These are phyloP conservation scores for Euphorbia celastroides DNA, from an alignment of 441 rosid genomes.

Conservation along the genomic window DNA sequence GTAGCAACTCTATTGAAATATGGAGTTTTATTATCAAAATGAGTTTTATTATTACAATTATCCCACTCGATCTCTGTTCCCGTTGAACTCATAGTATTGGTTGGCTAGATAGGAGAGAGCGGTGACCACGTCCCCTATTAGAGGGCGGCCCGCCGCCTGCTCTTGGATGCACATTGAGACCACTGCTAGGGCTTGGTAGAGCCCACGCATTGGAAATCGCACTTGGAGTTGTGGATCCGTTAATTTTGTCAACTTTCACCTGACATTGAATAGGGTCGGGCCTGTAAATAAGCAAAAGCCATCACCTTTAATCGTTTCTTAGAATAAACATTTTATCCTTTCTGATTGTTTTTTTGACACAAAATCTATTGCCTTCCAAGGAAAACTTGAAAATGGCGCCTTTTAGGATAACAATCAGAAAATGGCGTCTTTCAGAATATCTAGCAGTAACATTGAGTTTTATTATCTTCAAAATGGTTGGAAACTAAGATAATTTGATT, in stretches of 20 bases:
- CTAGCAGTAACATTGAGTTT: too few species aligned
- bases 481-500: too few species aligned
- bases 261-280: constrained; percentile 84
- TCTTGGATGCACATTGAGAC: constrained; percentile 99
- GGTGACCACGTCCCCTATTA: constrained; percentile 87
- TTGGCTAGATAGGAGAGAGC: constrained; percentile 90
- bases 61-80: constrained; percentile 29
- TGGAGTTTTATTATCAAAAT: too few species aligned
- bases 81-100: constrained; percentile 65
- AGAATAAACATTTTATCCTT: too few species aligned
- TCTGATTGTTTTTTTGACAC: too few species aligned
- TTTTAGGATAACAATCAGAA: too few species aligned
- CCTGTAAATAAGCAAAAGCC: constrained; percentile 39
- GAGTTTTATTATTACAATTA: too few species aligned
- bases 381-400: too few species aligned
- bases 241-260: constrained; percentile 66
- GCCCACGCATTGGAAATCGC: constrained; percentile 75
- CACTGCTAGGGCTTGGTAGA: constrained; percentile 92
- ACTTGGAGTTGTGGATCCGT: constrained; percentile 81
- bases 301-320: constrained; percentile 10
- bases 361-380: too few species aligned
- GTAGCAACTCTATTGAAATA: too few species aligned
- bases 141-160: constrained; percentile 91
- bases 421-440: too few species aligned
- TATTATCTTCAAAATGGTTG: too few species aligned